These are phyloP conservation scores for Aurantiochytrium sp. DNA, from an alignment of 108 stramenopile species.

Conservation along the genomic window DNA sequence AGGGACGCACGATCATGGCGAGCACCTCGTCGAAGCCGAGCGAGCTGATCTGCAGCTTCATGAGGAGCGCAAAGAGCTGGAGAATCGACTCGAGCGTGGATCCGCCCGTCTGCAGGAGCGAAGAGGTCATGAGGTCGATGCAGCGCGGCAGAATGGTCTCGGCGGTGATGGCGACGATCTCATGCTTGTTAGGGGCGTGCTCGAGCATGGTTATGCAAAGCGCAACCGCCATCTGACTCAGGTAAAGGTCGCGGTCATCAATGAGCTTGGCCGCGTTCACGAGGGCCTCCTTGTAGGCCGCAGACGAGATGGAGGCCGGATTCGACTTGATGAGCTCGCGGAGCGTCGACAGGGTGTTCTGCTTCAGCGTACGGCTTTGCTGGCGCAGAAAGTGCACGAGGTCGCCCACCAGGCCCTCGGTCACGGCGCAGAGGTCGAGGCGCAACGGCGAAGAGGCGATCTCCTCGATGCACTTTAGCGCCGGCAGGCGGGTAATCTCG, in stretches of 20 bases:
- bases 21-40: slow-evolving; percentile 70
- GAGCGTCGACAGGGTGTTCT: slow-evolving; percentile 72
- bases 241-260: slow-evolving; percentile 80
- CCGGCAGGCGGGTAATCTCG: slow-evolving; percentile 85
- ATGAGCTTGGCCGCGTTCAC: slow-evolving; percentile 70
- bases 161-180: slow-evolving; percentile 24
- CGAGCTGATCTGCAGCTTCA: slow-evolving; percentile 50
- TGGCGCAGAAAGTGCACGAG: slow-evolving; percentile 79
- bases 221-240: slow-evolving; percentile 68
- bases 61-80: slow-evolving; percentile 62
- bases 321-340: slow-evolving; percentile 65
- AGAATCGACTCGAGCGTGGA: slow-evolving; percentile 71
- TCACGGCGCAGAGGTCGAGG: slow-evolving; percentile 70
- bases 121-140: slow-evolving; percentile 72
- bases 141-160: slow-evolving; percentile 66
- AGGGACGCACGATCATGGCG: slow-evolving; percentile 48
- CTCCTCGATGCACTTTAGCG: slow-evolving; percentile 74
- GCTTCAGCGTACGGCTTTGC: slow-evolving; percentile 76
- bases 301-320: slow-evolving; percentile 27
- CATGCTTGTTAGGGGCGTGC: background rate
- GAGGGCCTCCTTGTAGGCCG: slow-evolving; percentile 67
- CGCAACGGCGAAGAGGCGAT: slow-evolving; percentile 63
- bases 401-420: slow-evolving; percentile 65
- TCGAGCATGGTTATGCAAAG: slow-evolving; percentile 56
- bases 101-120: slow-evolving; percentile 75